Evolutionary conservation across 1,284 basidiomycete genomes (phyloP).

Genomic region (Mycena sp.): DNA sequence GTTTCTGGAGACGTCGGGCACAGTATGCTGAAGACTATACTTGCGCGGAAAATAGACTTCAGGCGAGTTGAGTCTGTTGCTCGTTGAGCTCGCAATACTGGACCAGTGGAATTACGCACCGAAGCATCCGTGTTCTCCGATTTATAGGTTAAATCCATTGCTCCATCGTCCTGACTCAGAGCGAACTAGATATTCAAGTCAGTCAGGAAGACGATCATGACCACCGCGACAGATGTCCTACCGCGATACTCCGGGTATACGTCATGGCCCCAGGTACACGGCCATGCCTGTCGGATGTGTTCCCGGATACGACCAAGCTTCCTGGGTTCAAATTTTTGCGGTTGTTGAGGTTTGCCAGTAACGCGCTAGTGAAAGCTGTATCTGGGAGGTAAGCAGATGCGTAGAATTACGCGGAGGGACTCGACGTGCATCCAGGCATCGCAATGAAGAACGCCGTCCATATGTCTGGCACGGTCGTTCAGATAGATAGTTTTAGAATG

Average conservation of each 20-base stretch:
- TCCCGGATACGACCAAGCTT: neutral
- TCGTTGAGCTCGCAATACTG: neutral
- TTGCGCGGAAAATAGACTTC: too few species aligned
- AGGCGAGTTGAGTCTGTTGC: neutral
- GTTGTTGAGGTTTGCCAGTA: constrained; percentile 25
- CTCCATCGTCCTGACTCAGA: too few species aligned
- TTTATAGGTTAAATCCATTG: too few species aligned
- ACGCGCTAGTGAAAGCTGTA: constrained; percentile 15
- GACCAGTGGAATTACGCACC: too few species aligned
- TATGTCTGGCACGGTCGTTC: too few species aligned
- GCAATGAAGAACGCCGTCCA: constrained; percentile 21
- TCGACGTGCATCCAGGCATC: constrained; percentile 5
- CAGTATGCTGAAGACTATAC: too few species aligned
- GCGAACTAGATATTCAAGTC: too few species aligned
- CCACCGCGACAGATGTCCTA: too few species aligned
- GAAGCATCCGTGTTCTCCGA: too few species aligned
- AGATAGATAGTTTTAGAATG: neutral
- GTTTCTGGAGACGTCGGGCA: too few species aligned
- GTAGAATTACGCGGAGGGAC: neutral
- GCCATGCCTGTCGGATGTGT: neutral
- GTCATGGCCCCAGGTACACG: neutral
- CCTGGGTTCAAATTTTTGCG: constrained; percentile 8
- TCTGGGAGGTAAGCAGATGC: neutral
- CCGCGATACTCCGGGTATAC: constrained; percentile 4
- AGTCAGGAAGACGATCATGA: too few species aligned